These are phyloP conservation scores for Zygosaccharomyces kombuchaensis DNA, from an alignment of 805 yeast genomes.

Conservation along the genomic window DNA sequence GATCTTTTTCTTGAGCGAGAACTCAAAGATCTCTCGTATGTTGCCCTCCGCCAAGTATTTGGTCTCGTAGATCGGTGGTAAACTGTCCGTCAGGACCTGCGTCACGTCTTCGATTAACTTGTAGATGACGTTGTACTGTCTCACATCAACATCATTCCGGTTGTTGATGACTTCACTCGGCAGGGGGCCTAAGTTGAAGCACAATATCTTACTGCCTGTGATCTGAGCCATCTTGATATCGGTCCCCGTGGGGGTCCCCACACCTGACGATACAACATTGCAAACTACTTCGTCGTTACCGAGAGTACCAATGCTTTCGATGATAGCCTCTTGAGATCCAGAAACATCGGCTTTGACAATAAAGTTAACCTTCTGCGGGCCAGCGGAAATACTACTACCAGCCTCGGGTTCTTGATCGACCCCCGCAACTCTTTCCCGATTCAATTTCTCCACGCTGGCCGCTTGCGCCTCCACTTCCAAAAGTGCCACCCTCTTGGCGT, in stretches of 20 bases:
- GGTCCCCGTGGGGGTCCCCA: conserved; percentile 67
- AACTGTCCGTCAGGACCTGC: conserved; percentile 49
- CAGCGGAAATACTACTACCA: conserved; percentile 21
- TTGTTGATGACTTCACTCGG: conserved; percentile 56
- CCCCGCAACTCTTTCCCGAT: conserved; percentile 54
- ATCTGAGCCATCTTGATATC: conserved; percentile 66
- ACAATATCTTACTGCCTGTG: conserved; percentile 67
- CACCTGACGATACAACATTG: conserved; percentile 65
- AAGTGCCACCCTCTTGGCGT: conserved; percentile 60
- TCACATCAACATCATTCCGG: conserved; percentile 56
- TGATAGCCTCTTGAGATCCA: conserved; percentile 92
- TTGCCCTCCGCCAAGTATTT: conserved; percentile 64
- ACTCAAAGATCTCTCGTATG: conserved; percentile 66
- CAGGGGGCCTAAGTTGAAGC: conserved; percentile 64
- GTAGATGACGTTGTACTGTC: conserved; percentile 75
- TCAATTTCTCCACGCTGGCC: conserved; percentile 63
- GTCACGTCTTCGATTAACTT: conserved; percentile 83
- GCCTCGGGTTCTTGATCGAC: conserved; percentile 48
- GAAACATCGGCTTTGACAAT: conserved; percentile 87
- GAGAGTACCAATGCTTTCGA: conserved; percentile 71
- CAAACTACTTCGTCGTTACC: conserved; percentile 84
- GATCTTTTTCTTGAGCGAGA: conserved; percentile 54
- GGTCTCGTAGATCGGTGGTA: conserved; percentile 64
- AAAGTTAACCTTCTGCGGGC: conserved; percentile 44
- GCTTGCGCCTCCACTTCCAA: conserved; percentile 54